Base-by-base conservation (phyloP, 495 filamentous ascomycete genomes). In the Beverwykella pulmonaria region DNA sequence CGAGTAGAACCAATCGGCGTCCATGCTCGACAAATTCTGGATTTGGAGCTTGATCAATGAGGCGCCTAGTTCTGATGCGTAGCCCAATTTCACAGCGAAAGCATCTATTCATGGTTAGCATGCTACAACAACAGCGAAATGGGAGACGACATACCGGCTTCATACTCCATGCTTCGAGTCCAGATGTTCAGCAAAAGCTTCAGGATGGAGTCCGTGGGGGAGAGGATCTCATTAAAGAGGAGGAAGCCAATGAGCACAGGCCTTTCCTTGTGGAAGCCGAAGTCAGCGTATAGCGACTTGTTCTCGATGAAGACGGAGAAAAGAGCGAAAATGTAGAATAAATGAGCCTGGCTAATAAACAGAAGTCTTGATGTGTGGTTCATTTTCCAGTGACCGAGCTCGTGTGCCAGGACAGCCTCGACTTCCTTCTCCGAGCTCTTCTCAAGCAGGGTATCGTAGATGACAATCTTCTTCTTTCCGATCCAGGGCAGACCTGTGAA, bases 231-330 rank as follows among this genome's bases (percentile, higher is more conserved):
- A 5, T 92, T 96, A 82, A 98, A 98, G 55, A 98, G 85, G 54
- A 98, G 86, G 79, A 98, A 97, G 8, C 94, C 94, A 70, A 98
- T 90, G 75, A 98, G 90, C 76, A 97, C 96, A 32, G 94, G 94
- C 73, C 89, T 87, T 64, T 92, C 83, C 23, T 84, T 87, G 75
- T 86, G 75, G 81, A 98, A 98, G 25, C 94, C 94, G 75, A 98
- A 98, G 48, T 91, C 88, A 63, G 88, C 77, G 76, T 94, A 98
- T 25, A 98, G 80, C 3, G 92, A 97, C 71, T 83, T 79, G 81
- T 98, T 98, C 82, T 93, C 92, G 81, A 98, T 88, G 79, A 98
- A 98, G 64, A 92, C 91, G 10, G 92, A 97, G 84, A 98, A 98
- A 22, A 98, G 83, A 34, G 90, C 84, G 73, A 98, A 98, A 66